These are phyloP conservation scores for Trametes villosa DNA, from an alignment of 768 basidiomycete species.

Conservation along the genomic window DNA sequence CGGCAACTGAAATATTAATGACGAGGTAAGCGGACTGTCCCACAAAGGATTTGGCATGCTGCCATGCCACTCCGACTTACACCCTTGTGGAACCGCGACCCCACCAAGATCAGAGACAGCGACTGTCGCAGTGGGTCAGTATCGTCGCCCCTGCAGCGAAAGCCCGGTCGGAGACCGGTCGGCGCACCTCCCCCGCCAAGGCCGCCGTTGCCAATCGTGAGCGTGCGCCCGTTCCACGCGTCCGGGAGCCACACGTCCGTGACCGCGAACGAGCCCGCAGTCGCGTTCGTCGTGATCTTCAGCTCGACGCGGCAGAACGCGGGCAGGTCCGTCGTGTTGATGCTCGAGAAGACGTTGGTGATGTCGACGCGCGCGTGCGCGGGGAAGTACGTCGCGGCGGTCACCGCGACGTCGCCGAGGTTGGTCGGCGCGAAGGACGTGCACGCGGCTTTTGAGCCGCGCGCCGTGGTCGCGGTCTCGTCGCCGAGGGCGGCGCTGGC, in stretches of 20 bases:
- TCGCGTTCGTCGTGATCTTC: conserved; percentile 26
- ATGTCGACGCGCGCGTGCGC: conserved; percentile 21
- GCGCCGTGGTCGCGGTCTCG: not conserved
- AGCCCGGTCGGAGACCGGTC: not conserved
- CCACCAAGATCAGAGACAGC: conserved; percentile 21
- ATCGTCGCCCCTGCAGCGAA: too few species aligned
- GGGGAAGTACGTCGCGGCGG: conserved; percentile 17
- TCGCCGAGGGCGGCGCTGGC: not conserved
- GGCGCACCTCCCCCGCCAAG: conserved; percentile 28
- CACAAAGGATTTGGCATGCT: too few species aligned
- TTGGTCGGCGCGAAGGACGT: conserved; percentile 3
- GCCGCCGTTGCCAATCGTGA: conserved; percentile 34
- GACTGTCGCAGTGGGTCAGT: conserved; percentile 3
- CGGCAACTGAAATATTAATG: conserved; percentile 24
- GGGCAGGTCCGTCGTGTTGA: conserved; percentile 23
- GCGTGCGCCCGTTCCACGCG: conserved; percentile 22
- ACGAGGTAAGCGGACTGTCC: too few species aligned
- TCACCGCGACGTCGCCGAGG: conserved; percentile 2
- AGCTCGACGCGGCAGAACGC: conserved; percentile 32
- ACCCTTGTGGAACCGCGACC: conserved; percentile 23
- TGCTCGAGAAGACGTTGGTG: conserved; percentile 19
- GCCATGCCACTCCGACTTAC: too few species aligned
- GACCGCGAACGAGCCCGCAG: conserved; percentile 17
- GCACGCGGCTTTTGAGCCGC: conserved; percentile 2
- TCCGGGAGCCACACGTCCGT: conserved; percentile 37